These are phyloP conservation scores for Sindora glabra DNA, from an alignment of 306 rosid genomes.

Conservation along the genomic window DNA sequence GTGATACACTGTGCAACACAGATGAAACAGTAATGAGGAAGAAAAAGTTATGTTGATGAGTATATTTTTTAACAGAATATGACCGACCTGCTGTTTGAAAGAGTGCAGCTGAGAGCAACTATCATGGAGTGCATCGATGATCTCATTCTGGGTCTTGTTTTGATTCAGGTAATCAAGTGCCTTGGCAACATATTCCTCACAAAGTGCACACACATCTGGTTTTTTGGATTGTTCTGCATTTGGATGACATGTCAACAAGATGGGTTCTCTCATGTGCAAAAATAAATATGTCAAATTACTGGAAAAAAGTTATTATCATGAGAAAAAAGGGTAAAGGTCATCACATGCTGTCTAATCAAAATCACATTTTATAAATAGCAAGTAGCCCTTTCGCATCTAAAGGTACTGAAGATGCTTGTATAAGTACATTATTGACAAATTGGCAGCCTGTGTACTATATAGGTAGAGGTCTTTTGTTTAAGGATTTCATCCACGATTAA, in stretches of 20 bases:
- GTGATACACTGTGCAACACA: conserved; percentile 44
- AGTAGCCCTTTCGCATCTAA: background rate
- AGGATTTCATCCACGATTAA: background rate
- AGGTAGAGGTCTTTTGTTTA: background rate
- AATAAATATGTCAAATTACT: too few relatives aligned
- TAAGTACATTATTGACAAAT: background rate
- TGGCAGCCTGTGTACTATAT: background rate
- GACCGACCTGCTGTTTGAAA: conserved; percentile 41
- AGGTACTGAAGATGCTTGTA: too few relatives aligned
- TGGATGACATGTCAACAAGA: conserved; percentile 11
- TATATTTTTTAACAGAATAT: conserved; percentile 3
- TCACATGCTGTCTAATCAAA: background rate
- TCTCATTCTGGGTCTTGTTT: conserved; percentile 67
- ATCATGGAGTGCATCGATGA: conserved; percentile 40
- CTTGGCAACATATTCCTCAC: conserved; percentile 59
- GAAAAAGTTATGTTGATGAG: too few relatives aligned
- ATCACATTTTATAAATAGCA: background rate
- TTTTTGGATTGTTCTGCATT: conserved; percentile 22
- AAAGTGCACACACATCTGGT: conserved; percentile 59
- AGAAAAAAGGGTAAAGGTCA: background rate
- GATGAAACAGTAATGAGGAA: background rate
- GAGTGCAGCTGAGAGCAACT: conserved; percentile 39
- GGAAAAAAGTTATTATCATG: background rate
- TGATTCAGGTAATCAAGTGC: conserved; percentile 56
- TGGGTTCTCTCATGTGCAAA: background rate